These are phyloP conservation scores for Dactylorhiza incarnata DNA, from an alignment of 106 monocot genomes.

Conservation along the genomic window DNA sequence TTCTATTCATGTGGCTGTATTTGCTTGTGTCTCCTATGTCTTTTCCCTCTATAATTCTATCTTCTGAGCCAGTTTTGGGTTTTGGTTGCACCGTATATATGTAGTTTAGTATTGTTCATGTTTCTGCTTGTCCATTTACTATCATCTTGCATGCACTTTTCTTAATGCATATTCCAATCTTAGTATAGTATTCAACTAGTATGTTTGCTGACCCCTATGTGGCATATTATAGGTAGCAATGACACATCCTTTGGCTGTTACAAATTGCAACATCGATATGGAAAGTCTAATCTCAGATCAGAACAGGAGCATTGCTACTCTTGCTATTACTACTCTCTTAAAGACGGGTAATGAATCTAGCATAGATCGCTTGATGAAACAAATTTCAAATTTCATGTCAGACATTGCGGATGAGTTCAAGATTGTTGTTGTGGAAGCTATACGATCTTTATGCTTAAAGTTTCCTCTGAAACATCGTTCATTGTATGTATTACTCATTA, in stretches of 20 bases:
- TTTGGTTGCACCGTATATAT: background rate
- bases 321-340: constrained; percentile 94
- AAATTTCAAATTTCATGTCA: constrained; percentile 98
- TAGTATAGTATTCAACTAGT: background rate
- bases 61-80: background rate
- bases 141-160: background rate
- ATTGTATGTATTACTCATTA: constrained; percentile 42
- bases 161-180: background rate
- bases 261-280: constrained; percentile 98
- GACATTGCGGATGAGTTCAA: constrained; percentile 99
- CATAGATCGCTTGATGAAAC: constrained; percentile 97
- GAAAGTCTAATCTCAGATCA: constrained; percentile 98
- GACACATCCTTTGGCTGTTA: constrained; percentile 94
- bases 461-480: constrained; percentile 97
- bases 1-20: background rate
- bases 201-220: background rate
- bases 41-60: background rate
- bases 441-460: constrained; percentile 91
- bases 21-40: background rate
- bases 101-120: background rate
- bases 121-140: background rate
- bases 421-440: constrained; percentile 98
- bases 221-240: constrained; percentile 70
- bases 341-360: constrained; percentile 99
- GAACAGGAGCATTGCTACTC: constrained; percentile 99